Evolutionary conservation across 768 basidiomycete species (phyloP), one percentile per base, ranked within the genome.

Genomic region (Mrakia gelida): DNA sequence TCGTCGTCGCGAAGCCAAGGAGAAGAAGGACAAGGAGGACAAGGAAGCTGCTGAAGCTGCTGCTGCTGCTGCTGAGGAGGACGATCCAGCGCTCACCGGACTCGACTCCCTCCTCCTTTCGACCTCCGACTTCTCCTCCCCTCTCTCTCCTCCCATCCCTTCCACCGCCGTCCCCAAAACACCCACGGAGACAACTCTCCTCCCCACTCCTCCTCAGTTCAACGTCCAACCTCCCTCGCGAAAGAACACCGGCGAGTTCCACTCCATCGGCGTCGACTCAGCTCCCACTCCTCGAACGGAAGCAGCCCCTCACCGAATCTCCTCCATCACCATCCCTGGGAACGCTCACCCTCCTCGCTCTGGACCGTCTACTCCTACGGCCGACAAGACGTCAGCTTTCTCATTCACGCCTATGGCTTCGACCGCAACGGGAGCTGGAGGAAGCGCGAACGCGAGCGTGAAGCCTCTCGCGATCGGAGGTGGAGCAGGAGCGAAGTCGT

Each of bases 1-100:
- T 9, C 65, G 68, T 54, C 61, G 77, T 4, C 77, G 77, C 10
- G 73, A 74, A 28, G 77, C 72, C 10, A 59, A 72, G 13, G 77
- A 78, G 52, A 73, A 71, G 68, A 61, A 75, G 43, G 75, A 75
- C 18, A 59, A 52, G 30, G 75, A 75, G 38, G 49, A 52, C 3
- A 34, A n/a, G 23, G 70, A 71, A 28, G 76, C 67, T 26, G 75
- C 75, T 23, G 68, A 54, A 28, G 54, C 56, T 21, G 59, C 70
- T 7, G 59, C 71, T 13, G 67, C 71, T 13, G 63, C 21, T 3
- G 54, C 54, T 21, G 41, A 32, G 30, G 38, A 38, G 38, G 38
- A 38, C 38, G 41, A 56, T 4, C 28, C 43, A 7, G 30, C 61
- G 1, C 72, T 34, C 18, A 10, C 56, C n/a, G 43, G 41, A n/a